Evolutionary conservation across 1,284 basidiomycete species (phyloP), one percentile per base, ranked within the genome.

Genomic region (Sanguinoderma infundibulare): DNA sequence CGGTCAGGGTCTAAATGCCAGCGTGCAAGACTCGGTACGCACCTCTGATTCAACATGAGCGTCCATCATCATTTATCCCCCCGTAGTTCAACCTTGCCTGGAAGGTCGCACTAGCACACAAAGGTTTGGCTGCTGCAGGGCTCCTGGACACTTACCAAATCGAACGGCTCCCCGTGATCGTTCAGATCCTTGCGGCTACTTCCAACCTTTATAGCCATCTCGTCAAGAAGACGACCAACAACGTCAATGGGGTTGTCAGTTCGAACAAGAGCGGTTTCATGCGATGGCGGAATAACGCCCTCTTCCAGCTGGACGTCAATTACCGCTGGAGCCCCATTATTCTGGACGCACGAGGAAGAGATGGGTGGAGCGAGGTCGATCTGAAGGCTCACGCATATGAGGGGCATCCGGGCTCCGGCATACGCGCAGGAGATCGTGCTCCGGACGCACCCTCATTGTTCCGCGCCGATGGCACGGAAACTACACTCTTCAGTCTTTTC

Each of bases 241-340:
- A 42, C 9, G 40, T 34, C 14, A 14, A 42, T 7, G 59, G 12
- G 7, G 47, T 22, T 22, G 42, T 14, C 34, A 39, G 34, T 20
- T 24, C 38, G 22, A 38, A 56, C 20, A 22, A 46, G 17, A n/a
- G 38, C 7, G 30, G 68, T 20, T 69, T 57, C 49, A 2, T 57
- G 9, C 40, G 40, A 9, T 42, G 40, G 40, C 40, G 44, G n/a
- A 42, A 55, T 34, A 7, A n/a, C 5, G n/a, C 70, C 2, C 71
- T 82, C 30, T 64, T 69, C 22, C 78, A 80, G 66, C 74, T 83
- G 38, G 80, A 81, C 1, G 74, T 83, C 44, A 83, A 83, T 67
- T 83, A 80, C 61, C 75, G 81, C 24, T 78, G 78, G 75, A 82
- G 81, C 64, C 70, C 77, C 5, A 75, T 83, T 53, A 74, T 82